Percentiles rank a stretch among this genome's conserved stretches.
Conservation (phyloP, 148 eudicot species). For the Selenicereus undatus region DNA sequence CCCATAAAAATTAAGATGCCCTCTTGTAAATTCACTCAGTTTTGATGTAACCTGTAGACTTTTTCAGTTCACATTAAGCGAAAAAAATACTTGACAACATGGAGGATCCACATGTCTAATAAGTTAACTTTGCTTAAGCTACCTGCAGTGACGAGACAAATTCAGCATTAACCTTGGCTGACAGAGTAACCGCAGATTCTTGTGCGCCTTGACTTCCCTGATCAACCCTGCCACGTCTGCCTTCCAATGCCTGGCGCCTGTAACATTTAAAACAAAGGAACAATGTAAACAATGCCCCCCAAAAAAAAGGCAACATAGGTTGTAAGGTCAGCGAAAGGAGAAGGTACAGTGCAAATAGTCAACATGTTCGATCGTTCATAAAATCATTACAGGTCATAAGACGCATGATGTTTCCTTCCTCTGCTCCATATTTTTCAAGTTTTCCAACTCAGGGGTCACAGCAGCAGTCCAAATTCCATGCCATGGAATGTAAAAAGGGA, state of each 20-base stretch:
- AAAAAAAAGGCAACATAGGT: background rate
- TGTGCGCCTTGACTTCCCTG: conserved; percentile 38
- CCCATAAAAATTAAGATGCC: background rate
- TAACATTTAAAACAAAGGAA: conserved; percentile 1
- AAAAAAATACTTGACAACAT: background rate
- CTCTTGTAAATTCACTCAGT: background rate
- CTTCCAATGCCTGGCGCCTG: conserved; percentile 48
- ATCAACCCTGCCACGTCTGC: conserved; percentile 35
- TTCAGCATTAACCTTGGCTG: conserved; percentile 56
- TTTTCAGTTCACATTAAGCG: background rate
- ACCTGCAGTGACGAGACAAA: conserved; percentile 62
- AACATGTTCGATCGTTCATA: background rate
- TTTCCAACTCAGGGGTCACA: background rate
- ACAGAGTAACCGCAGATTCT: conserved; percentile 43
- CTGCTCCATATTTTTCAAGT: background rate
- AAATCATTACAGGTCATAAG: background rate
- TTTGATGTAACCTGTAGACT: background rate
- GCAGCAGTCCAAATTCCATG: background rate
- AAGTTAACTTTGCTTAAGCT: background rate
- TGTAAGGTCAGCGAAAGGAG: background rate
- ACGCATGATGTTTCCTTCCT: background rate
- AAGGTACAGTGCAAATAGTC: background rate
- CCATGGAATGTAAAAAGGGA: no score
- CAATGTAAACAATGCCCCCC: background rate
- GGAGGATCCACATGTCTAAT: background rate